Base-by-base conservation (phyloP, 441 rosid species). In the Mallotus repandus region DNA sequence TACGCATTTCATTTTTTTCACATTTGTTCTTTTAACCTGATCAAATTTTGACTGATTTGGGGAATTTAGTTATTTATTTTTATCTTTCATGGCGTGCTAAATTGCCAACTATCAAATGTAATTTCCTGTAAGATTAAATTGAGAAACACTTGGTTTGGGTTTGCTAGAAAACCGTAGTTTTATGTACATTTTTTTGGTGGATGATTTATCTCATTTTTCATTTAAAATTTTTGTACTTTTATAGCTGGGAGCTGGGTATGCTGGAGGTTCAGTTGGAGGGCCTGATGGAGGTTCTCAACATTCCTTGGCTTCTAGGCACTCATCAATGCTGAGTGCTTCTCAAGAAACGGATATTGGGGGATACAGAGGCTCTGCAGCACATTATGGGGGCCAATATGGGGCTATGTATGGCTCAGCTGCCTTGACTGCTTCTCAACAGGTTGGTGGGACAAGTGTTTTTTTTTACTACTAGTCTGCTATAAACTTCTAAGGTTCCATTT, bases 351-450 rank as follows among this genome's bases (percentile, higher is more conserved):
- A 91, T 60, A 79, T 79, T 69, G 86, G 86, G 73, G 92, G 89
- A 4, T 92, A 88, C 75, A 88, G 96, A 82, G 72, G 88, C 68
- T 89, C 88, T 38, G 80, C 88, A 18, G 82, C 88, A 77, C 94
- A 89, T 80, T 94, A 89, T 43, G 94, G 92, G 52, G 88, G 91
- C 4, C 94, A 86, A 25, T 89, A 92, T 76, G 84, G 86, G 53
- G 81, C 97, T 65, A 65, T 84, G 35, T 92, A 92, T 79, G 86
- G 91, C 43, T 81, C 98, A 55, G 38, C 81, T 77, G 66, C 90
- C 67, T 77, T 89, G 57, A 84, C 84, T 52, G 85, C 84, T 72
- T 74, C 89, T 76, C 97, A 87, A 72, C 89, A 87, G 91, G 96
- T 89, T 52, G 45, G 73, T 75, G 32, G 18, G 59, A 48, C 22